Conservation (phyloP, 768 basidiomycete genomes). For the Tulasnella sp. region DNA sequence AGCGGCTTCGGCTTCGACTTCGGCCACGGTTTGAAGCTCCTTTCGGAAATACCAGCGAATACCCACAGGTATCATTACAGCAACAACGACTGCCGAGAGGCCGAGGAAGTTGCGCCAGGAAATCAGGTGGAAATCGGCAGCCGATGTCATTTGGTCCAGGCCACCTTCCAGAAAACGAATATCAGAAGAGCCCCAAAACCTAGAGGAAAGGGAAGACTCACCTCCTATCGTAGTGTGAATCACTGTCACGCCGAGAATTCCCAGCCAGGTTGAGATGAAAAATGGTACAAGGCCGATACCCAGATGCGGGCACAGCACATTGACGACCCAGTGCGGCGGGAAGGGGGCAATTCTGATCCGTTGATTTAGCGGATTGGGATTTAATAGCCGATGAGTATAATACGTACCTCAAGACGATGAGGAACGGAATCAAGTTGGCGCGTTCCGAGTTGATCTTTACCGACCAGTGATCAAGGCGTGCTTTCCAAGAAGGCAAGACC, state of each 20-base stretch:
- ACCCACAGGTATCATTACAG: conserved; percentile 92
- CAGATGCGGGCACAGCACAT: conserved; percentile 89
- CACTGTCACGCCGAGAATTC: conserved; percentile 86
- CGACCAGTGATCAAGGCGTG: conserved; percentile 79
- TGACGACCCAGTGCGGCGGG: conserved; percentile 92
- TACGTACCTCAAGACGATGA: conserved; percentile 70
- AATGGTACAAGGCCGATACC: conserved; percentile 84
- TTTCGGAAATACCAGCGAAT: conserved; percentile 79
- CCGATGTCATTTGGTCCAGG: conserved; percentile 91
- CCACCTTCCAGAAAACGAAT: conserved; percentile 46
- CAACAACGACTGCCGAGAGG: conserved; percentile 80
- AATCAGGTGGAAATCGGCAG: conserved; percentile 91
- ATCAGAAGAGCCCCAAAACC: background rate
- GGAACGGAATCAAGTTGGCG: conserved; percentile 86
- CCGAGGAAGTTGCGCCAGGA: conserved; percentile 90
- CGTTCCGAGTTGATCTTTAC: conserved; percentile 76
- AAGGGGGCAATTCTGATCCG: conserved; percentile 77
- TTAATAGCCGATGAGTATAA: background rate
- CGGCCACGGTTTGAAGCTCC: conserved; percentile 52
- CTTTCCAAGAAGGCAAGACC: conserved; percentile 82
- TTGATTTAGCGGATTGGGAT: background rate
- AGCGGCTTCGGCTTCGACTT: conserved; percentile 45
- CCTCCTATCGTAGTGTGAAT: conserved; percentile 92
- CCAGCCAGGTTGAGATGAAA: conserved; percentile 88
- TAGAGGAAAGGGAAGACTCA: conserved; percentile 44